phyloP scores from a whole-genome alignment of 805 yeast species.

The Schwanniomyces sp. region DNA sequence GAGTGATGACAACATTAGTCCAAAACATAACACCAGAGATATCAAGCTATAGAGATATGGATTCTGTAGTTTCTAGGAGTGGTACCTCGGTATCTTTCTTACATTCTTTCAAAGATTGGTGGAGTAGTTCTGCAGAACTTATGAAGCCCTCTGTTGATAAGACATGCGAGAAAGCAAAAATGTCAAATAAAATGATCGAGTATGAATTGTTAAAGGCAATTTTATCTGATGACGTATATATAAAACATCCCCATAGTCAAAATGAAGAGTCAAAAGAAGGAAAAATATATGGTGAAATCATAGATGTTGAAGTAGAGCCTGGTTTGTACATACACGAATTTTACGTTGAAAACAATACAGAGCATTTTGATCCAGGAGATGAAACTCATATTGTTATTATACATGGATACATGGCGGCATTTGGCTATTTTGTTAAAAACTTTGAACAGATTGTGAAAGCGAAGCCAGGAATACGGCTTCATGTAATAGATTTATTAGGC shows the following conservation, averaged over 20 bases:
- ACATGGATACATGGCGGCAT: constrained; percentile 47
- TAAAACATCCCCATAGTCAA: constrained; percentile 18
- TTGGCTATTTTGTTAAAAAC: constrained; percentile 41
- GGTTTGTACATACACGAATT: constrained; percentile 36
- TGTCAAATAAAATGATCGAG: constrained; percentile 27
- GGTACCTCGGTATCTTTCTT: constrained; percentile 21
- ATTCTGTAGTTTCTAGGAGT: neutral
- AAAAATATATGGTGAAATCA: constrained; percentile 17
- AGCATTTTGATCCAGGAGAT: constrained; percentile 10
- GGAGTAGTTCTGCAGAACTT: constrained; percentile 27
- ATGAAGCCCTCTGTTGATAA: constrained; percentile 8
- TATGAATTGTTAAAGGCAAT: constrained; percentile 34
- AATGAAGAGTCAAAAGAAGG: neutral
- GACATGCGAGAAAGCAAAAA: constrained; percentile 9
- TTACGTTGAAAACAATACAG: constrained; percentile 22
- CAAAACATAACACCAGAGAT: neutral
- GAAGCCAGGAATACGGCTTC: constrained; percentile 32
- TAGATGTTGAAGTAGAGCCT: constrained; percentile 30
- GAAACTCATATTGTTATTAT: constrained; percentile 30
- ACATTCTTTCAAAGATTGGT: constrained; percentile 38
- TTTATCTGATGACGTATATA: constrained; percentile 26
- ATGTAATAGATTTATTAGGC: constrained; percentile 43
- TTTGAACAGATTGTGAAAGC: constrained; percentile 29
- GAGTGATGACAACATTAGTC: neutral
- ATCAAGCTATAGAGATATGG: neutral